phyloP scores from a whole-genome alignment of 1,284 basidiomycete genomes.

The Fomitopsis schrenkii region DNA sequence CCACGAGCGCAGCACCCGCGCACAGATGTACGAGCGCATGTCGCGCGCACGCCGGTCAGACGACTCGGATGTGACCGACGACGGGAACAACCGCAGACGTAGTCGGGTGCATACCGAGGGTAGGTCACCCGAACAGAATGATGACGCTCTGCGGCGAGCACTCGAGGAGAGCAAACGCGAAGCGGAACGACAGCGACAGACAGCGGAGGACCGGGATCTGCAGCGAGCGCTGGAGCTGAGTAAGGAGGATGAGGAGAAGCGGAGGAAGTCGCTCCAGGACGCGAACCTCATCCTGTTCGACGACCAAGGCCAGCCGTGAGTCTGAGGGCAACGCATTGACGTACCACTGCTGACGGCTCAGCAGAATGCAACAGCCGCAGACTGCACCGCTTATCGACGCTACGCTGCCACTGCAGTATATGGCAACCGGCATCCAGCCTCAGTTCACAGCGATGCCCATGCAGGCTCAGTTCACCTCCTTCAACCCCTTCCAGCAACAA shows the following conservation, averaged over 20 bases:
- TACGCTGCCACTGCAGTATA: conserved; percentile 30
- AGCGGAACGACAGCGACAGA: conserved; percentile 63
- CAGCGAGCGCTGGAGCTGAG: conserved; percentile 76
- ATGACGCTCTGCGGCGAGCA: conserved; percentile 67
- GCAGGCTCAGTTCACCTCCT: conserved; percentile 61
- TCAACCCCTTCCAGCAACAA: conserved; percentile 78
- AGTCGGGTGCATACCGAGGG: not conserved
- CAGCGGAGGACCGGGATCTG: conserved; percentile 73
- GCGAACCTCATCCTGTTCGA: conserved; percentile 82
- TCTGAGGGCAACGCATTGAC: conserved; percentile 8
- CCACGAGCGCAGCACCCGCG: conserved; percentile 76
- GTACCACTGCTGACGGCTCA: not conserved
- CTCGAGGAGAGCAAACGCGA: conserved; percentile 80
- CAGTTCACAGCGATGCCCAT: conserved; percentile 52
- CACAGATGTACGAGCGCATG: conserved; percentile 92
- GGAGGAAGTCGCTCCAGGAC: conserved; percentile 65
- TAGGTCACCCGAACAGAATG: conserved; percentile 6
- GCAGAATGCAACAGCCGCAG: conserved; percentile 1
- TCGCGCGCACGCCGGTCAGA: conserved; percentile 33
- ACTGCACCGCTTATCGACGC: conserved; percentile 22
- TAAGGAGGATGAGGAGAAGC: conserved; percentile 77
- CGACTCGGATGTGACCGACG: conserved; percentile 36
- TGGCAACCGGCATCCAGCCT: conserved; percentile 48
- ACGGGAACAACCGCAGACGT: conserved; percentile 29
- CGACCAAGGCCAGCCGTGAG: conserved; percentile 60